phyloP scores from a whole-genome alignment of 257 asterid genomes.

The Solanum lignicaule region DNA sequence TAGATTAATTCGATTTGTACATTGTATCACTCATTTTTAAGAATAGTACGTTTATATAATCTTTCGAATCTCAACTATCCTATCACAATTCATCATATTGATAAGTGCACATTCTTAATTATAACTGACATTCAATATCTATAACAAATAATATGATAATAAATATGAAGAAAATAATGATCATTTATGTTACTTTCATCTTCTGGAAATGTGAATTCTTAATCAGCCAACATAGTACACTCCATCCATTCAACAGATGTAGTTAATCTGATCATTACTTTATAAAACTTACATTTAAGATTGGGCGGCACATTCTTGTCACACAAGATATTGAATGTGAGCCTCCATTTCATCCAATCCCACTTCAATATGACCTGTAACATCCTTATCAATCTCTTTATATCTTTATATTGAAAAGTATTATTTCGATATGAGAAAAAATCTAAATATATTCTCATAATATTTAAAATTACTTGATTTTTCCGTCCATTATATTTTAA shows the following conservation, averaged over 20 bases:
- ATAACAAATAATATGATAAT: neutral
- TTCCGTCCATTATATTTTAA: neutral
- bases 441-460: neutral
- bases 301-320: neutral
- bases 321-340: neutral
- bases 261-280: neutral
- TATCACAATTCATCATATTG: no score
- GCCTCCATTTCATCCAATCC: neutral
- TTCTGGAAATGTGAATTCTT: neutral
- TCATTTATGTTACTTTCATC: neutral
- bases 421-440: accelerated
- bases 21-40: no score
- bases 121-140: no score
- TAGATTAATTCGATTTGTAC: no score
- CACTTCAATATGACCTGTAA: neutral
- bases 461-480: neutral
- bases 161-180: neutral
- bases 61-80: no score
- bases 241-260: neutral
- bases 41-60: no score
- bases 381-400: neutral
- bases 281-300: neutral
- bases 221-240: neutral
- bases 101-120: no score
- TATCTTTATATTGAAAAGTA: accelerated